Percentiles rank a stretch among this genome's conserved stretches.
These are phyloP conservation scores for Aspergillus bombycis DNA, from an alignment of 2,329 filamentous ascomycete species.

Conservation along the genomic window DNA sequence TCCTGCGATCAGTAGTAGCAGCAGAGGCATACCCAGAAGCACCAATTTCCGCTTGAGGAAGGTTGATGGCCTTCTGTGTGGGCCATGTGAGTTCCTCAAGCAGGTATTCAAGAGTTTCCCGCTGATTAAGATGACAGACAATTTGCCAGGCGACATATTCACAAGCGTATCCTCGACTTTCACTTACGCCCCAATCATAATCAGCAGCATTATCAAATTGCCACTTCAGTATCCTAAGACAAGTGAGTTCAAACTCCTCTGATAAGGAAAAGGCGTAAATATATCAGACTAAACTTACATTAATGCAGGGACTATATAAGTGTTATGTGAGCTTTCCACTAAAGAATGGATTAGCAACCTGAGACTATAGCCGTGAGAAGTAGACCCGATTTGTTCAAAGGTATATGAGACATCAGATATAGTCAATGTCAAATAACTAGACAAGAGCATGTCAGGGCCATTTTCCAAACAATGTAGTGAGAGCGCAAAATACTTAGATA, in stretches of 20 bases:
- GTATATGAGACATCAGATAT: conserved; percentile 46
- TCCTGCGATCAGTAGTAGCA: conserved; percentile 5
- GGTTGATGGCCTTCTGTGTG: conserved; percentile 20
- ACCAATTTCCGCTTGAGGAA: conserved; percentile 27
- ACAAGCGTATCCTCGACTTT: conserved; percentile 60
- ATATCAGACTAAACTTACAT: conserved; percentile 47
- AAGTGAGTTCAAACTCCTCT: background rate
- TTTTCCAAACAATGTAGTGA: background rate
- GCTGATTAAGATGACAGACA: conserved; percentile 57
- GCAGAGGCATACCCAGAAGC: conserved; percentile 17
- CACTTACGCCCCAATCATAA: conserved; percentile 59
- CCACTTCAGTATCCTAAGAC: conserved; percentile 57
- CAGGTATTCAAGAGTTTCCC: conserved; percentile 61
- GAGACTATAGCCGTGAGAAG: conserved; percentile 40
- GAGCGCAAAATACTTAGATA: conserved; percentile 35
- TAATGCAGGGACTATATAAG: conserved; percentile 51
- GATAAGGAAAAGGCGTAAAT: background rate
- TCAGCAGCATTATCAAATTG: conserved; percentile 56
- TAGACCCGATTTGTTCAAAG: conserved; percentile 49
- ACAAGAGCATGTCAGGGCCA: conserved; percentile 9
- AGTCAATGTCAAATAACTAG: conserved; percentile 43
- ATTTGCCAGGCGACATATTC: conserved; percentile 67
- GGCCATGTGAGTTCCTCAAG: conserved; percentile 53
- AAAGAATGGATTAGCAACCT: conserved; percentile 43
- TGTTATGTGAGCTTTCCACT: conserved; percentile 47